A percentile compares a stretch with the other conserved stretches of the same genome.
phyloP scores from a whole-genome alignment of 176 grass and related monocot genomes.

The Oryza glumipatula region DNA sequence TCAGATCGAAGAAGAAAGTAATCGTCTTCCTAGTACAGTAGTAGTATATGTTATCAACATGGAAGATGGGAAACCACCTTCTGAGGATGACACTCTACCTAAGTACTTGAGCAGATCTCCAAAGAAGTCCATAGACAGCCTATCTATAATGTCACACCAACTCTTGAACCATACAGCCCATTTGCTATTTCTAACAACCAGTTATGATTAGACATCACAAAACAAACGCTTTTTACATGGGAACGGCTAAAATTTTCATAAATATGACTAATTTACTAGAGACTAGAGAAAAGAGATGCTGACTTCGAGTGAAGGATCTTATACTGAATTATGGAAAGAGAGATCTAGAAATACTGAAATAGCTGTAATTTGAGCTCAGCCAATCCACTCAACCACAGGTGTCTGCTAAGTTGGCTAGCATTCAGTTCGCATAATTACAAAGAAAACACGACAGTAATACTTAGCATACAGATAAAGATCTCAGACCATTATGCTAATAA shows the following conservation, averaged over 20 bases:
- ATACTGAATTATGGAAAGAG: conserved; percentile 29
- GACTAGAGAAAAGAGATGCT: neutral
- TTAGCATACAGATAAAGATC: conserved; percentile 3
- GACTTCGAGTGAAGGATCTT: conserved; percentile 26
- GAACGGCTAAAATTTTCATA: conserved; percentile 30
- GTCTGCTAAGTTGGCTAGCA: neutral
- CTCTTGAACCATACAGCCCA: conserved; percentile 38
- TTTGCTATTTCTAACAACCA: conserved; percentile 51
- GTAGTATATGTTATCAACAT: conserved; percentile 29
- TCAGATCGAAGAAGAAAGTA: conserved; percentile 30
- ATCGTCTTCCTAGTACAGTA: conserved; percentile 33
- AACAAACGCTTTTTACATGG: conserved; percentile 34
- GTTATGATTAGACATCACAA: conserved; percentile 35
- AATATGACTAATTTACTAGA: conserved; percentile 24
- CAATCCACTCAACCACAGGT: neutral
- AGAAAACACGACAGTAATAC: conserved; percentile 20
- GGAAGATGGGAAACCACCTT: conserved; percentile 34
- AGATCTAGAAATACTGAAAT: conserved; percentile 32
- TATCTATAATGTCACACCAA: conserved; percentile 52
- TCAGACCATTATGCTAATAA: conserved; percentile 9
- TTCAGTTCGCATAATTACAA: conserved; percentile 28
- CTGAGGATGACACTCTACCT: conserved; percentile 51
- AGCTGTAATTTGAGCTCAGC: neutral
- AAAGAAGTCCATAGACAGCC: conserved; percentile 41
- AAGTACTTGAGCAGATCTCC: conserved; percentile 46